Conservation (phyloP, 192 early-diverging fungal species). For the Allomyces javanicus region DNA sequence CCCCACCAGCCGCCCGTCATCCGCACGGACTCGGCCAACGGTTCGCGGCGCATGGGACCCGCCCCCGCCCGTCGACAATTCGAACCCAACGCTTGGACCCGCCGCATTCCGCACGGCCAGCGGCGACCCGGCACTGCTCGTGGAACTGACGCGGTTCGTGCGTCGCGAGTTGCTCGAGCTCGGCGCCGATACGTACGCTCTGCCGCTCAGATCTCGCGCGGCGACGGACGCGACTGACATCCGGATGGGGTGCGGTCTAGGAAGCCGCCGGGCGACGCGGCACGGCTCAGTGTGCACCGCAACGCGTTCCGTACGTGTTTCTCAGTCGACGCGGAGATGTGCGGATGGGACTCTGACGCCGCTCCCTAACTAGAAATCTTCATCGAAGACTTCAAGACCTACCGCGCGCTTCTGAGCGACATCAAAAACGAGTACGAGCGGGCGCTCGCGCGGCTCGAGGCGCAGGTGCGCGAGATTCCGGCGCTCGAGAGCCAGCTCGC, state of each 20-base stretch:
- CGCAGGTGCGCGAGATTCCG: conserved; percentile 3
- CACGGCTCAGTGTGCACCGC: not conserved
- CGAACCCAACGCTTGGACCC: no score
- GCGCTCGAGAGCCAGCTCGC: not conserved
- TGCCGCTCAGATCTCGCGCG: not conserved
- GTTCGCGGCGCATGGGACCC: no score
- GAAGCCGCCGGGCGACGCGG: not conserved
- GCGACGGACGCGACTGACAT: not conserved
- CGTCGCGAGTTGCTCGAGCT: not conserved
- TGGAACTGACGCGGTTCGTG: not conserved
- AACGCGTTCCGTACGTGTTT: not conserved
- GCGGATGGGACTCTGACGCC: not conserved
- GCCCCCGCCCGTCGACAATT: no score
- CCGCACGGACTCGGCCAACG: no score
- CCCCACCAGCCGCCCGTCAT: no score
- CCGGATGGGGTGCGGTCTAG: not conserved
- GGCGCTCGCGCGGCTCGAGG: conserved; percentile 10
- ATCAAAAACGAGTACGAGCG: conserved; percentile 34
- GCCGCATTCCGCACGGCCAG: not conserved
- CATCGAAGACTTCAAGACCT: conserved; percentile 35
- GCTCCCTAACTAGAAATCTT: conserved; percentile 16
- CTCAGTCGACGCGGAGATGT: not conserved
- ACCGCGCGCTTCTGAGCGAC: conserved; percentile 23
- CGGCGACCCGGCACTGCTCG: not conserved
- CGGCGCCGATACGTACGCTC: not conserved